Conservation (phyloP, 495 filamentous ascomycete species). For the Cercophora newfieldiana region DNA sequence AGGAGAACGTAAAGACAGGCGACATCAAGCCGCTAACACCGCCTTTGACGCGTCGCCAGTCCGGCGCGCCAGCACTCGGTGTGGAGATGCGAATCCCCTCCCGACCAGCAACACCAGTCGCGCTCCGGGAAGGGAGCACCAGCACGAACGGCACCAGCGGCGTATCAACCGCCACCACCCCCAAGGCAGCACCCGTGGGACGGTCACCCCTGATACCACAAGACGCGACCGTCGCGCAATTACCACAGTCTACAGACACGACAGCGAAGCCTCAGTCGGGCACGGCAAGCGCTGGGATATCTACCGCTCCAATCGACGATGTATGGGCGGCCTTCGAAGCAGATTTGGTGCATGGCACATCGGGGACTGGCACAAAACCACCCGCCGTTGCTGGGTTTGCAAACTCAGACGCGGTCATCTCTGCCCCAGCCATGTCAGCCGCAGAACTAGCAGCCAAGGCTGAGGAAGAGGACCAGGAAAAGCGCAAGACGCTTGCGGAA, state of each 20-base stretch:
- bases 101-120: constrained; percentile 52
- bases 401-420: constrained; percentile 59
- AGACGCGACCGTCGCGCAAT: constrained; percentile 21
- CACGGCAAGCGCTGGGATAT: constrained; percentile 13
- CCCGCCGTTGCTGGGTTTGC: constrained; percentile 28
- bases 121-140: constrained; percentile 19
- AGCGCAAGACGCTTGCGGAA: constrained; percentile 63
- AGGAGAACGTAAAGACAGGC: constrained; percentile 19
- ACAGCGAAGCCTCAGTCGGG: constrained; percentile 18
- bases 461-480: constrained; percentile 56
- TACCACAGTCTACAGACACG: constrained; percentile 18
- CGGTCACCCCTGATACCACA: constrained; percentile 43
- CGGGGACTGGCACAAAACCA: constrained; percentile 20
- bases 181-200: constrained; percentile 31
- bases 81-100: constrained; percentile 58
- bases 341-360: constrained; percentile 63
- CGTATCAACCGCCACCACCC: constrained; percentile 36
- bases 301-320: constrained; percentile 59
- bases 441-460: constrained; percentile 72
- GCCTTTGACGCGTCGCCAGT: constrained; percentile 36
- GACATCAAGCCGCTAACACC: constrained; percentile 33
- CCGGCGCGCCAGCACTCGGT: constrained; percentile 43
- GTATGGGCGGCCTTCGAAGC: constrained; percentile 93
- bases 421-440: constrained; percentile 66
- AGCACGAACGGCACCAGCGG: constrained; percentile 17